Evolutionary conservation across 805 yeast species (phyloP).

Genomic region (Ogataea nonfermentans): DNA sequence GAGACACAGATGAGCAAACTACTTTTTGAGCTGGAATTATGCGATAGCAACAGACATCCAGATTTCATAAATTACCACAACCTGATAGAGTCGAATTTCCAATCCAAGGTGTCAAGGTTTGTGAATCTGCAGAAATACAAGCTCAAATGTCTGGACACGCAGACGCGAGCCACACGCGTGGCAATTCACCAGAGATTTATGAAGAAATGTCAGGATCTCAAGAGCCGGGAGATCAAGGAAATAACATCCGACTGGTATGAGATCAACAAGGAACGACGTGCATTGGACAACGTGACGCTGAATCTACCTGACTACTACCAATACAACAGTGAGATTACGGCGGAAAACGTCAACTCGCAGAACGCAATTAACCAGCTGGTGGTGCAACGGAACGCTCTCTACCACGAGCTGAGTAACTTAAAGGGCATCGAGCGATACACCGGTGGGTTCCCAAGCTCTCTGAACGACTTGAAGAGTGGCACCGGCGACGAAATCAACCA

Average conservation of each 20-base stretch:
- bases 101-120: conserved; percentile 51
- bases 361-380: conserved; percentile 45
- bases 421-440: conserved; percentile 59
- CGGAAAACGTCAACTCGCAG: conserved; percentile 24
- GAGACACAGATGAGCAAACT: conserved; percentile 76
- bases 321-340: conserved; percentile 28
- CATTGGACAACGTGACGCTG: conserved; percentile 64
- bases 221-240: conserved; percentile 59
- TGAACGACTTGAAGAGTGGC: conserved; percentile 58
- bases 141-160: conserved; percentile 72
- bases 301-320: conserved; percentile 47
- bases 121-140: conserved; percentile 55
- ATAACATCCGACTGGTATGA: conserved; percentile 91
- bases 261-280: conserved; percentile 83
- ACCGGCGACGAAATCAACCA: conserved; percentile 69
- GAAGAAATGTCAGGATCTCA: conserved; percentile 64
- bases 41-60: conserved; percentile 89
- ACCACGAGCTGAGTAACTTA: conserved; percentile 67
- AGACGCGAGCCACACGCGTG: conserved; percentile 76
- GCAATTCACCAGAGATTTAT: conserved; percentile 80
- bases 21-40: conserved; percentile 81
- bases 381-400: conserved; percentile 62
- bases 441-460: conserved; percentile 82
- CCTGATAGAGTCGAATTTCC: conserved; percentile 70
- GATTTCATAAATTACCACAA: conserved; percentile 72